Evolutionary conservation across 495 filamentous ascomycete species (phyloP), one percentile per base, ranked within the genome.

Genomic region (Poronia punctata): DNA sequence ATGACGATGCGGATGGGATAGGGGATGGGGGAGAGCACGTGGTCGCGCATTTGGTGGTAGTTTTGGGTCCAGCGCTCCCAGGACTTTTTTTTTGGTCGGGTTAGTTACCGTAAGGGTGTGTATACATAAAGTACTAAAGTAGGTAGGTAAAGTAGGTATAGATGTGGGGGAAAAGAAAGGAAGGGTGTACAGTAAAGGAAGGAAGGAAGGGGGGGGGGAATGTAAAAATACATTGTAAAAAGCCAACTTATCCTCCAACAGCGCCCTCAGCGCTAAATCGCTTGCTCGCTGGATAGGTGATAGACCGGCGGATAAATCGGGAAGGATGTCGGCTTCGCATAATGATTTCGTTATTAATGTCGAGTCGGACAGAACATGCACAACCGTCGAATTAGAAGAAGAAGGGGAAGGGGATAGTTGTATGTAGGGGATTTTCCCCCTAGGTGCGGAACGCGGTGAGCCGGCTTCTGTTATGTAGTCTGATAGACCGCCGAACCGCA

Each of bases 391-490:
- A 31, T 19, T 17, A 19, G 9, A 16, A 20, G 38, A 30, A n/a
- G n/a, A n/a, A n/a, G n/a, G n/a, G n/a, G n/a, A n/a, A n/a, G n/a
- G 21, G 18, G 39, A 42, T 46, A 57, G 33, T 32, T 54, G 52
- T 22, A 75, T 26, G 50, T 83, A 84, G 3, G 79, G 80, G 17
- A 83, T 66, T 54, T 83, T 83, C 12, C 75, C 75, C 18, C 57
- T 66, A 0, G 79, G 79, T 1, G 59, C 70, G n/a, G 54, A 45
- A 15, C 24, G 27, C 0, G 57, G 32, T 0, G 68, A 72, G 0
- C 78, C 79, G 0, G 40, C 21, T 0, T 64, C 69, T 3, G 50
- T 45, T 2, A 30, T 38, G 56, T 84, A 83, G 0, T 58, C 29
- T n/a, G 21, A 20, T 9, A 80, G 27, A 0, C 56, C 56, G 4